These are phyloP conservation scores for Nepenthes gracilis DNA, from an alignment of 148 eudicot genomes.

Conservation along the genomic window DNA sequence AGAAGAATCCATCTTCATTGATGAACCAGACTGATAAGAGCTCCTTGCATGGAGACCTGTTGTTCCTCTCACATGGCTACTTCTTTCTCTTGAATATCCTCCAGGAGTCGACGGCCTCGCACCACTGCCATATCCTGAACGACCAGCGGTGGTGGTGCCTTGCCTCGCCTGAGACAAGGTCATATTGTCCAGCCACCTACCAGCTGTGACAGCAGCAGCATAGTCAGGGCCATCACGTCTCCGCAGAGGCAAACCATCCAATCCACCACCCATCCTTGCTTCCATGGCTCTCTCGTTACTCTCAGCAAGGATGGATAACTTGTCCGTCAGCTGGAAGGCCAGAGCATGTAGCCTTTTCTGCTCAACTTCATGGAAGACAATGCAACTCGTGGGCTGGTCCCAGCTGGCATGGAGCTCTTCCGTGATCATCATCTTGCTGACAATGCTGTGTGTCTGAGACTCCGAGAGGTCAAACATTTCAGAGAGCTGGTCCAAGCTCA, in stretches of 20 bases:
- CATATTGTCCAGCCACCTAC: conserved; percentile 55
- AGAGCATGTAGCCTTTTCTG: conserved; percentile 63
- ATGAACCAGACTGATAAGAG: not conserved
- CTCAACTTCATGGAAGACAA: conserved; percentile 62
- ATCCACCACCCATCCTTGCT: conserved; percentile 47
- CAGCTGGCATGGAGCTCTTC: conserved; percentile 78
- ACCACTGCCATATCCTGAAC: conserved; percentile 26
- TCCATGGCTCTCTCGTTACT: conserved; percentile 76
- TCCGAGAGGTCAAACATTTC: conserved; percentile 77
- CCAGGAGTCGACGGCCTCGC: conserved; percentile 31
- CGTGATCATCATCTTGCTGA: conserved; percentile 79
- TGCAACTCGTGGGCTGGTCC: conserved; percentile 70
- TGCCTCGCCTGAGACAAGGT: conserved; percentile 40
- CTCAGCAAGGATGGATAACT: conserved; percentile 60
- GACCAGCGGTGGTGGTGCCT: conserved; percentile 22
- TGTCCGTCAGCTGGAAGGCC: conserved; percentile 72
- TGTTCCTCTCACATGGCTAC: conserved; percentile 20
- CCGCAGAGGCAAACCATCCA: conserved; percentile 42
- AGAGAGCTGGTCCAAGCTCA: conserved; percentile 61
- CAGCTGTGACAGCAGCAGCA: conserved; percentile 19
- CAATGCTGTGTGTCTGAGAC: conserved; percentile 45
- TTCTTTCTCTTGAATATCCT: conserved; percentile 35
- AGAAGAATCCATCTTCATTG: no score
- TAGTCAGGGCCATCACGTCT: conserved; percentile 54
- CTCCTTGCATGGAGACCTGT: not conserved